These are phyloP conservation scores for Exophiala sp. DNA, from an alignment of 2,329 filamentous ascomycete species.

Conservation along the genomic window DNA sequence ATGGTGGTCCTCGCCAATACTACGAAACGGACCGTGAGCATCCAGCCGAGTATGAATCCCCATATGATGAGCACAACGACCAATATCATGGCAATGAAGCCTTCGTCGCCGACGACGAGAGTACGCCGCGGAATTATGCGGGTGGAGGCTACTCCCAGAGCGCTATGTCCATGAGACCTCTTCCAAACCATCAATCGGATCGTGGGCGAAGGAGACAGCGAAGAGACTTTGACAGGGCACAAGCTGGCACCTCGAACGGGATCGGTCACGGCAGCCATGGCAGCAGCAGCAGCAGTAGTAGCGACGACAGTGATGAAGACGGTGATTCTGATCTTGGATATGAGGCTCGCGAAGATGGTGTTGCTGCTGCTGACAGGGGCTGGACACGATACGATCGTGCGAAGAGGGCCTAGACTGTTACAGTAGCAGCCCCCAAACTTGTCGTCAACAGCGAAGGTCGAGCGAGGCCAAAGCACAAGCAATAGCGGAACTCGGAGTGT, in stretches of 20 bases:
- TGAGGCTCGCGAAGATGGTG: constrained; percentile 1
- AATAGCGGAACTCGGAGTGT: too few relatives aligned
- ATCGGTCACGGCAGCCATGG: constrained; percentile 22
- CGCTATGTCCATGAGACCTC: constrained; percentile 23
- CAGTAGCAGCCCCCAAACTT: too few relatives aligned
- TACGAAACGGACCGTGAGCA: constrained; percentile 13
- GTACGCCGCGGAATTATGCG: neutral
- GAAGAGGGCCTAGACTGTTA: too few relatives aligned
- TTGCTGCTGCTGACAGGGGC: too few relatives aligned
- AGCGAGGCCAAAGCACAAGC: too few relatives aligned
- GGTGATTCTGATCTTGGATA: constrained; percentile 19
- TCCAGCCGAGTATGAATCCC: constrained; percentile 6
- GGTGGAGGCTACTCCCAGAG: constrained; percentile 17
- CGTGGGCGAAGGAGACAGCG: constrained; percentile 9
- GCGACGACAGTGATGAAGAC: constrained; percentile 12
- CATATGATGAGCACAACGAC: constrained; percentile 4
- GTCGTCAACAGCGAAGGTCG: too few relatives aligned
- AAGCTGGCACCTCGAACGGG: constrained; percentile 5
- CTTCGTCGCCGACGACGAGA: neutral
- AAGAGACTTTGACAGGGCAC: constrained; percentile 8
- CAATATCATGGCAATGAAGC: neutral
- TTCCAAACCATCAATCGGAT: constrained; percentile 2
- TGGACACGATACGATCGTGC: too few relatives aligned
- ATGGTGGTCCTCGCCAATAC: neutral
- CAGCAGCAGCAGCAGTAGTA: constrained; percentile 17